Base-by-base conservation (phyloP, 2,329 filamentous ascomycete species). In the Xylaria sp. region DNA sequence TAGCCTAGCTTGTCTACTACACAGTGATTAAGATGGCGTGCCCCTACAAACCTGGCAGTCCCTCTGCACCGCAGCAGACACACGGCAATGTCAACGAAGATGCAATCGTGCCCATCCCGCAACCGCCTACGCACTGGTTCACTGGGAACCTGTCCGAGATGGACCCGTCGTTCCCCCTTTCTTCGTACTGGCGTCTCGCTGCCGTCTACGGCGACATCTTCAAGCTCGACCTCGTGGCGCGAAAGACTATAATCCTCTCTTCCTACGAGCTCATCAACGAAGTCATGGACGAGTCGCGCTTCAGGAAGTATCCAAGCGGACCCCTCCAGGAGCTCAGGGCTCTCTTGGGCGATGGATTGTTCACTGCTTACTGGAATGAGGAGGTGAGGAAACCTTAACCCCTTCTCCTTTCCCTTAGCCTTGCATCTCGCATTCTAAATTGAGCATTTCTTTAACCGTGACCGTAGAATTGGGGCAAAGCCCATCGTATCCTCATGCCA, bases 261-360 rank as follows among this genome's bases (percentile, higher is more conserved):
- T 67, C 59, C 32, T 37, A 65, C 37, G 63, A 70, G 20, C 67
- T 72, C 39, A 13, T 67, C 6, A 65, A 65, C 25, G 70, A 70
- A 63, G 37, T 66, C 3, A 64, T 67, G 64, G 67, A 71, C 20
- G 59, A 63, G 37, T 48, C 59, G 2, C 66, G 67, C n/a, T 71
- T 71, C 18, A 28, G 54, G 20, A 70, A 71, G 63, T 44, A 41
- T 2, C 64, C 70, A 13, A 61, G 59, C 15, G 67, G 70, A 18
- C 41, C 50, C 18, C 56, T 65, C 2, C 54, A 48, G n/a, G 66
- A 71, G 37, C 52, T 69, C 1, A 66, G 70, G 46, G 55, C 54
- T 25, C 57, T 71, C 55, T 41, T 70, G 12, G 70, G 70, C 20
- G 70, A 71, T 61, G 70, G 70, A 5, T 32, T 70, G 51, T 71